Conservation (phyloP, 768 basidiomycete species). For the Auricularia cornea region DNA sequence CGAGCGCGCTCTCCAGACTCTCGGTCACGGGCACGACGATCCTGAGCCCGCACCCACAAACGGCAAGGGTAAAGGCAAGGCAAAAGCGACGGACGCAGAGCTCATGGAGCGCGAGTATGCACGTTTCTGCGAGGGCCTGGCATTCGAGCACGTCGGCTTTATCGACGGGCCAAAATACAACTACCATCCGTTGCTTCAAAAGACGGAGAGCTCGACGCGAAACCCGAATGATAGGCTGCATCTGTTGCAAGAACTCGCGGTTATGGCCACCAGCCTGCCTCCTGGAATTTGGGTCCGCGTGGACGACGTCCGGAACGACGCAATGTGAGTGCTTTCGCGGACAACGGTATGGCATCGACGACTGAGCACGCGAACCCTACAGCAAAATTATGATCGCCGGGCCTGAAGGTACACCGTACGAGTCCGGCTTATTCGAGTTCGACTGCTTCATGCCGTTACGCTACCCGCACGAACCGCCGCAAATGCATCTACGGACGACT, state of each 20-base stretch:
- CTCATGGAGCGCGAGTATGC: constrained; percentile 34
- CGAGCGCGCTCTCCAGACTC: constrained; percentile 36
- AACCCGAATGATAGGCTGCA: constrained; percentile 40
- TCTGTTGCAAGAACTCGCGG: constrained; percentile 49
- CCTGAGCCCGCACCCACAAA: too few relatives aligned
- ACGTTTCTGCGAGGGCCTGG: constrained; percentile 37
- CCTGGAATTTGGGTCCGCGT: constrained; percentile 48
- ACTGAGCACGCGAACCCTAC: too few relatives aligned
- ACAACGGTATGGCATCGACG: constrained; percentile 30
- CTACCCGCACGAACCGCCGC: constrained; percentile 41
- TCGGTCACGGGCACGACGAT: constrained; percentile 19
- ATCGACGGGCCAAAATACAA: constrained; percentile 5
- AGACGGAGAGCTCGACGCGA: constrained; percentile 32
- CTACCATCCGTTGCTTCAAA: neutral
- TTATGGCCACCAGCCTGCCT: constrained; percentile 47
- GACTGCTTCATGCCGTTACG: constrained; percentile 47
- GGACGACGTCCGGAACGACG: constrained; percentile 50
- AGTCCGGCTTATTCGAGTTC: constrained; percentile 58
- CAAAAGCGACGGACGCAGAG: constrained; percentile 11
- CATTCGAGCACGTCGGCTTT: constrained; percentile 38
- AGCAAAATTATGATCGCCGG: constrained; percentile 40
- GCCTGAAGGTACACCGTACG: constrained; percentile 60
- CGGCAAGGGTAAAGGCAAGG: too few relatives aligned
- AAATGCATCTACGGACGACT: constrained; percentile 45
- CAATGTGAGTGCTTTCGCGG: constrained; percentile 30